Conservation (phyloP, 2,329 filamentous ascomycete genomes). For the Fusarium ambrosium region DNA sequence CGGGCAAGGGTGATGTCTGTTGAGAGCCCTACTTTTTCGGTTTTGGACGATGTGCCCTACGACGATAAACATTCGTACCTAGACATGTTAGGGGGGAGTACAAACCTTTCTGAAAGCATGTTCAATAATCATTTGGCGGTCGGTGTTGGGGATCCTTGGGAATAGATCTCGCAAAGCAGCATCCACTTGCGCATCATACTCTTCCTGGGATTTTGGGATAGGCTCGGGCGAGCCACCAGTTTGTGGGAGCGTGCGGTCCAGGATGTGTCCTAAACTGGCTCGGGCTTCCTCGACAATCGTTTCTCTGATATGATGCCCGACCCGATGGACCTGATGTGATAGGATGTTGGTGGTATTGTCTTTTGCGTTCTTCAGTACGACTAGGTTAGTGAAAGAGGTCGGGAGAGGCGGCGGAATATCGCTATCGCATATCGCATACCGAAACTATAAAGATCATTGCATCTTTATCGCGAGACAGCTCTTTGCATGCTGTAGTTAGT, state of each 20-base stretch:
- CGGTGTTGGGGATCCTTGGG: constrained; percentile 74
- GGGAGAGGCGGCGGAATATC: not conserved
- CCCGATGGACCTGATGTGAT: constrained; percentile 68
- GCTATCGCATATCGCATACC: constrained; percentile 56
- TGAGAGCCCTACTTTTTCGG: constrained; percentile 71
- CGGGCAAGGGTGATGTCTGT: constrained; percentile 69
- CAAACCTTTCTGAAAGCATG: constrained; percentile 74
- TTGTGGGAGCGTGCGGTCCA: constrained; percentile 33
- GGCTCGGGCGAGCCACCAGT: constrained; percentile 63
- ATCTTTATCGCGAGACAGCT: constrained; percentile 71
- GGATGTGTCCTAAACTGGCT: constrained; percentile 45
- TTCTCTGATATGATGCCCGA: constrained; percentile 72
- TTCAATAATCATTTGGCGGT: constrained; percentile 72
- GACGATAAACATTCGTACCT: constrained; percentile 32
- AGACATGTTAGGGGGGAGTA: constrained; percentile 29
- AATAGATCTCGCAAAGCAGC: constrained; percentile 74
- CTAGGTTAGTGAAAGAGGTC: constrained; percentile 22
- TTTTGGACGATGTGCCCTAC: constrained; percentile 65
- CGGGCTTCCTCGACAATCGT: constrained; percentile 70
- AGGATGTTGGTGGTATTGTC: constrained; percentile 53
- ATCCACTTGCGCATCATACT: constrained; percentile 74
- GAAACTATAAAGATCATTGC: constrained; percentile 77
- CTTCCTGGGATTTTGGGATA: constrained; percentile 70
- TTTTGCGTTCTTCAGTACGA: constrained; percentile 48
- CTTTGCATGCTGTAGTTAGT: constrained; percentile 73